Conservation (phyloP, 2,329 filamentous ascomycete species). For the Trichoderma polysporum region DNA sequence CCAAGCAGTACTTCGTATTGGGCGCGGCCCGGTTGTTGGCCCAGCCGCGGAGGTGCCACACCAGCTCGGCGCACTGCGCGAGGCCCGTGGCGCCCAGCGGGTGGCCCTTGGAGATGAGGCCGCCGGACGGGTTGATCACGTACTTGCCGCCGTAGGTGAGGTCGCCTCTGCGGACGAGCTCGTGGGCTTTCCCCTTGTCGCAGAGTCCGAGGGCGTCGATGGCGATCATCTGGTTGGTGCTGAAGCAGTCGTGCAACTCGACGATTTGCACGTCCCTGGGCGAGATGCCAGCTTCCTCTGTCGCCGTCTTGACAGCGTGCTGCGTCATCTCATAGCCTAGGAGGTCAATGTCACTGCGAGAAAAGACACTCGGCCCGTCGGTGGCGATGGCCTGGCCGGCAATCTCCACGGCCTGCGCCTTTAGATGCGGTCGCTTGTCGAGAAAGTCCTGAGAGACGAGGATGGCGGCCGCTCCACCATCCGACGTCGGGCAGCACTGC, state of each 20-base stretch:
- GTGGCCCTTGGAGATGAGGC: conserved; percentile 94
- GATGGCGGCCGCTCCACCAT: conserved; percentile 85
- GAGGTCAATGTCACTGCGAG: conserved; percentile 76
- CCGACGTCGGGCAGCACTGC: conserved; percentile 97
- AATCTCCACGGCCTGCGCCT: conserved; percentile 79
- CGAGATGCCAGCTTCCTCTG: conserved; percentile 69
- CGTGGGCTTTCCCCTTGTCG: conserved; percentile 80
- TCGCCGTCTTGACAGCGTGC: conserved; percentile 66
- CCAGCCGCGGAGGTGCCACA: conserved; percentile 95
- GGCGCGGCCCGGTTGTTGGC: conserved; percentile 80
- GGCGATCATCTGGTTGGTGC: conserved; percentile 87
- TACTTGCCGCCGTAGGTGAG: conserved; percentile 87
- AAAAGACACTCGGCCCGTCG: conserved; percentile 78
- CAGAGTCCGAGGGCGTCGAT: conserved; percentile 83
- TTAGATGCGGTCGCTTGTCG: conserved; percentile 77
- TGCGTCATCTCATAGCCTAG: conserved; percentile 86
- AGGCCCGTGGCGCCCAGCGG: conserved; percentile 92
- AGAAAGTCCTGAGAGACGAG: conserved; percentile 88
- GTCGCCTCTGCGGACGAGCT: conserved; percentile 81
- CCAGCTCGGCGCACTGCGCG: conserved; percentile 90
- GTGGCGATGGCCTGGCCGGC: conserved; percentile 88
- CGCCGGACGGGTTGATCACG: conserved; percentile 90
- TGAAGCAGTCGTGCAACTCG: conserved; percentile 97
- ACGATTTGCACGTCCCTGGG: conserved; percentile 75
- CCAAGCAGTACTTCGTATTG: conserved; percentile 70